phyloP scores from a whole-genome alignment of 2,329 filamentous ascomycete species.

The Trichophyton rubrum region DNA sequence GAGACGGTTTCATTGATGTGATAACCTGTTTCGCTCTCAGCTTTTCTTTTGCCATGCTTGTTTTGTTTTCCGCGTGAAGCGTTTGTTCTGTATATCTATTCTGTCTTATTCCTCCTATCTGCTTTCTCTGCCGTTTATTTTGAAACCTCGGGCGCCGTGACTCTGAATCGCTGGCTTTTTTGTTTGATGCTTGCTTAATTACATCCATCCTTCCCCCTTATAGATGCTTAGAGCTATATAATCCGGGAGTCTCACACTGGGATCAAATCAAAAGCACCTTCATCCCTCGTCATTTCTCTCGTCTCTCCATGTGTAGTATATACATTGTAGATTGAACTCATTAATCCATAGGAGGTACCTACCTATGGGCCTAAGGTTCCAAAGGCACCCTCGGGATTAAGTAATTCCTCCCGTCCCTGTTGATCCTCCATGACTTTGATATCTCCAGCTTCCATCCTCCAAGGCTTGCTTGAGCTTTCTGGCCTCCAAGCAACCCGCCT shows the following conservation, averaged over 20 bases:
- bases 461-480: too few species aligned
- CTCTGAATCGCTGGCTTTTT: background rate
- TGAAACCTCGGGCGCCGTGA: background rate
- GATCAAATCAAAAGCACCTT: background rate
- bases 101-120: background rate
- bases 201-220: background rate
- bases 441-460: too few species aligned
- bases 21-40: background rate
- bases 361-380: too few species aligned
- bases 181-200: background rate
- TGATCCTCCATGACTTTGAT: too few species aligned
- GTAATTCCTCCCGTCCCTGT: too few species aligned
- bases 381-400: too few species aligned
- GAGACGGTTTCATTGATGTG: background rate
- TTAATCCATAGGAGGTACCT: too few species aligned
- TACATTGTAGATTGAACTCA: background rate
- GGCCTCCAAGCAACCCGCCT: too few species aligned
- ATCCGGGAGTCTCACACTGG: background rate
- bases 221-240: background rate
- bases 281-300: background rate
- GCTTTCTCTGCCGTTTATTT: background rate
- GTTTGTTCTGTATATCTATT: background rate
- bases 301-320: background rate
- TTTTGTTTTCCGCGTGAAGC: background rate
- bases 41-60: background rate